Conservation (phyloP, 805 yeast genomes). For the Cyberlindnera maritima region DNA sequence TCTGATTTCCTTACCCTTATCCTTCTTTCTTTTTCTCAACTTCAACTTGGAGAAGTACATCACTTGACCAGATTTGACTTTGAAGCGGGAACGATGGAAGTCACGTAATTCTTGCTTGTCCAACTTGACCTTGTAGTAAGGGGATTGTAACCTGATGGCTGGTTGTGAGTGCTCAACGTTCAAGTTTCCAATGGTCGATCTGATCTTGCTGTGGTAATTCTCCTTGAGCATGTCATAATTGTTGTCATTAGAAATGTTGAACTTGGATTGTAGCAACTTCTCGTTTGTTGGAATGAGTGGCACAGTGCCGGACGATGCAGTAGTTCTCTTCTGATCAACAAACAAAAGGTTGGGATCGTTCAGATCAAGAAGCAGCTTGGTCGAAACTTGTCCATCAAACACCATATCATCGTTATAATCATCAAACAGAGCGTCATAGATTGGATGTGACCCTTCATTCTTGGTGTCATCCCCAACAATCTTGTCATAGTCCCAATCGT, state of each 20-base stretch:
- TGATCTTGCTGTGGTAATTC: slow-evolving; percentile 86
- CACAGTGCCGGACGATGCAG: slow-evolving; percentile 12
- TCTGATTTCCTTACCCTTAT: slow-evolving; percentile 74
- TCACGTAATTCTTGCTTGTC: slow-evolving; percentile 66
- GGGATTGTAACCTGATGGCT: slow-evolving; percentile 82
- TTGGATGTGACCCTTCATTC: slow-evolving; percentile 1
- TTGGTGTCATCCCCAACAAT: slow-evolving; percentile 45
- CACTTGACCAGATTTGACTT: slow-evolving; percentile 72
- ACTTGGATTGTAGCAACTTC: slow-evolving; percentile 53
- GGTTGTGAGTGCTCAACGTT: slow-evolving; percentile 90
- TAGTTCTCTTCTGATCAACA: slow-evolving; percentile 38
- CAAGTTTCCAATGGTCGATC: slow-evolving; percentile 89
- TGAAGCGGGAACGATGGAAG: slow-evolving; percentile 77
- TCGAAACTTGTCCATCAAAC: slow-evolving; percentile 60
- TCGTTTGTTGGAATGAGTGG: slow-evolving; percentile 50
- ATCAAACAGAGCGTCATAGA: slow-evolving; percentile 24
- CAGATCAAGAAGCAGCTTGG: slow-evolving; percentile 62
- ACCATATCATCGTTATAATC: slow-evolving; percentile 66
- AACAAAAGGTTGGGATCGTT: slow-evolving; percentile 83
- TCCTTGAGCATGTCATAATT: slow-evolving; percentile 79
- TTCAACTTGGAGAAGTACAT: slow-evolving; percentile 76
- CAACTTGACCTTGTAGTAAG: slow-evolving; percentile 80
- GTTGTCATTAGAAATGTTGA: slow-evolving; percentile 84
- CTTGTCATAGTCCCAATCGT: slow-evolving; percentile 74
- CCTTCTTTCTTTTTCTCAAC: slow-evolving; percentile 81